Evolutionary conservation across 2,329 filamentous ascomycete genomes (phyloP), one percentile per base, ranked within the genome.

Genomic region (Botrytis deweyae): DNA sequence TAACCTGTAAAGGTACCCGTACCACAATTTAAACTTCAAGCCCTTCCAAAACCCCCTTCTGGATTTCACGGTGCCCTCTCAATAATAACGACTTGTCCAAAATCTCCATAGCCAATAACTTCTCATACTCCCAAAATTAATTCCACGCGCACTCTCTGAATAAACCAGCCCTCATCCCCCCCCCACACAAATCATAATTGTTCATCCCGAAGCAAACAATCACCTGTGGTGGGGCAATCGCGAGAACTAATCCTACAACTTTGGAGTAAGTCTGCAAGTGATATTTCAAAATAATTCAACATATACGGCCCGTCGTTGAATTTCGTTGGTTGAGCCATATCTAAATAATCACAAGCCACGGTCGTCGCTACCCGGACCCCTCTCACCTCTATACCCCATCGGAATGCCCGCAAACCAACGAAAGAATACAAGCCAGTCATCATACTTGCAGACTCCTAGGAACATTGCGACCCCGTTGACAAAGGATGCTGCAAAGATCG

Each of bases 401-500:
- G 82, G 78, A 79, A 85, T 85, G 87, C 87, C 87, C 83, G 83
- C 86, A 82, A 87, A 86, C 81, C 85, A 85, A 81, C 85, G 85
- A 80, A 86, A 85, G 81, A 82, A 85, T 81, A 85, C 85, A 78
- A 79, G 82, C 73, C 84, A 84, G 79, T 81, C 84, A 76, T 85
- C 88, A 79, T 81, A 85, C 77, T 88, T 88, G 74, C 86, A 88
- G 70, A 84, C 84, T 44, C 83, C 84, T 68, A 87, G 86, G 80
- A 70, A 70, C 25, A 88, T 87, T 29, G 86, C 89, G 42, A 91
- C 90, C 79, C 90, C 91, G 80, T 89, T 86, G 75, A 91, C 90
- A 80, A 91, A 91, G 81, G 89, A 92, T 84, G 89, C 89, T 74
- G 90, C 89, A 75, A 91, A 91, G 83, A 89, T 89, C 82, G 91